Evolutionary conservation across 1,284 basidiomycete genomes (phyloP), one percentile per base, ranked within the genome.

Genomic region (Papiliotrema flavescens): DNA sequence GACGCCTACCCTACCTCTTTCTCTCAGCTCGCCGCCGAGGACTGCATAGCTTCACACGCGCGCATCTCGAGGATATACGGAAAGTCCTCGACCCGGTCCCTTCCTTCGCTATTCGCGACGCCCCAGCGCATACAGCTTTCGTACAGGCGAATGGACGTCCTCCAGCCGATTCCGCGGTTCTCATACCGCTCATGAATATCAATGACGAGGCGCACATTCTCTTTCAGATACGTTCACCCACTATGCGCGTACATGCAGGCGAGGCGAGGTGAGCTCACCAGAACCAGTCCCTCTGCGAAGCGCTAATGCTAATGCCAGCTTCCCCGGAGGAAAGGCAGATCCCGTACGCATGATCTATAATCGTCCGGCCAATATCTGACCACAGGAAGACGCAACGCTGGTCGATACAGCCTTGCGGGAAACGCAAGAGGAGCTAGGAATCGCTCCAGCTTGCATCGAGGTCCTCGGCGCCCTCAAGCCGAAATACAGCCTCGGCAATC

Each of bases 131-230:
- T 49, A 73, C 66, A 7, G 2, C 47, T 55, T 28, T n/a, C 50
- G 19, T 37, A 45, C 39, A 24, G 28, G 8, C 15, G 14, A 13
- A 34, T 13, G 37, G 32, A 11, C 43, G 52, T 35, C 28, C 26
- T 14, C 55, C 61, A 20, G 24, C 43, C 20, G 71, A 75, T 53
- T 60, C 70, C 0, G 73, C 67, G 6, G 64, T 75, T 8, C 48
- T 75, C 20, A 68, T 75, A 22, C 73, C 73, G 2, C 58, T 75
- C 17, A 62, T 71, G 50, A 75, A 74, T 49, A 56, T 73, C 22
- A 54, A 54, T 8, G 62, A 56, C 1, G 34, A 48, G 17, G 65
- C 73, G 17, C 61, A 67, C 45, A 47, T 75, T 2, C 53, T 75
- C 4, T 59, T 75, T 57, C 58, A 71, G 53, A 55, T 73, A 0